These are phyloP conservation scores for Pseudonitzschia multistriata DNA, from an alignment of 108 stramenopile species.

Conservation along the genomic window DNA sequence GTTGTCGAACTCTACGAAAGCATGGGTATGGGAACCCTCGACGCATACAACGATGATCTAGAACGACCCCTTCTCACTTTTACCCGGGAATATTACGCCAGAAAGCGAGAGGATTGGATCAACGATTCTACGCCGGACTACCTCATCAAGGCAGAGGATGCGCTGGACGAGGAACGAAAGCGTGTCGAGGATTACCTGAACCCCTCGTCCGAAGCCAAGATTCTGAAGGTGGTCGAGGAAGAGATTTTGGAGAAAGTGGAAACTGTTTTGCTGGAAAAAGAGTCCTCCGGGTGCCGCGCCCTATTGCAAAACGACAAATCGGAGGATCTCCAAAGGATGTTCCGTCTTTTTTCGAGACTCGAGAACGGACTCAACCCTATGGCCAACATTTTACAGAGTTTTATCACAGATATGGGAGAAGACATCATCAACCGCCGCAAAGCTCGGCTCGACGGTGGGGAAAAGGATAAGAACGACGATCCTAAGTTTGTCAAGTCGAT, in stretches of 20 bases:
- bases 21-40: conserved; percentile 95
- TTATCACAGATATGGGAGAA: conserved; percentile 82
- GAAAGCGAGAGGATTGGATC: conserved; percentile 97
- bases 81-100: conserved; percentile 91
- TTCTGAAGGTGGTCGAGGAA: conserved; percentile 90
- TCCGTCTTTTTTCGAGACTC: conserved; percentile 89
- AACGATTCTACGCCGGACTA: conserved; percentile 95
- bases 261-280: conserved; percentile 93
- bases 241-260: conserved; percentile 95
- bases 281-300: conserved; percentile 92
- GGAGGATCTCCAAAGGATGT: conserved; percentile 97
- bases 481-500: conserved; percentile 96
- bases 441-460: conserved; percentile 82
- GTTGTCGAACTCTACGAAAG: conserved; percentile 95
- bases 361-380: conserved; percentile 94
- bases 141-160: conserved; percentile 95
- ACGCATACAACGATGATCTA: conserved; percentile 89
- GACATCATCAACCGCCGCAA: conserved; percentile 88
- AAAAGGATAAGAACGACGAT: conserved; percentile 94
- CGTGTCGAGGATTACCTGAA: conserved; percentile 95
- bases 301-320: conserved; percentile 95
- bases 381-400: conserved; percentile 85
- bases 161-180: conserved; percentile 81
- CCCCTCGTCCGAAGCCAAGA: conserved; percentile 82
- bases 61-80: conserved; percentile 87